These are phyloP conservation scores for Abelmoschus esculentus DNA, from an alignment of 345 rosid species.

Conservation along the genomic window DNA sequence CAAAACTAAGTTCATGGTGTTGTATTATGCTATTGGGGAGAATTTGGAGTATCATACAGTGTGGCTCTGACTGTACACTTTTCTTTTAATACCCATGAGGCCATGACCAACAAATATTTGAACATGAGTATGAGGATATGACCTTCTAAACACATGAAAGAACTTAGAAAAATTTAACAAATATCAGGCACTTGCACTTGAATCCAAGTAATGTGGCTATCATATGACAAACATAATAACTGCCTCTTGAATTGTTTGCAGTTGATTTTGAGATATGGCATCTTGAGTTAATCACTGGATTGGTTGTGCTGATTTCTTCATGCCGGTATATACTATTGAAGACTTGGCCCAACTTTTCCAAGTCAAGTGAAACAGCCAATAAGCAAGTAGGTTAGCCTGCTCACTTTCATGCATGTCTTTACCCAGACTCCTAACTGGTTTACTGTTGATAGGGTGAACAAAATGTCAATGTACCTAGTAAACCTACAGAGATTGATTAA, in stretches of 20 bases:
- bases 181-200: too few relatives aligned
- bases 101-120: background rate
- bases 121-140: too few relatives aligned
- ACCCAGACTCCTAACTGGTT: background rate
- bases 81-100: background rate
- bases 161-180: too few relatives aligned
- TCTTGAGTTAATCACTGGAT: constrained; percentile 58
- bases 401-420: constrained; percentile 1
- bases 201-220: background rate
- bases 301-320: constrained; percentile 62
- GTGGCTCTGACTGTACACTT: background rate
- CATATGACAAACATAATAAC: background rate
- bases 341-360: constrained; percentile 74
- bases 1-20: background rate
- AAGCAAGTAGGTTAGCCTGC: constrained; percentile 41
- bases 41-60: background rate
- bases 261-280: constrained; percentile 85
- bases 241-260: constrained; percentile 27
- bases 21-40: background rate
- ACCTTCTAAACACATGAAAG: too few relatives aligned
- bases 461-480: background rate
- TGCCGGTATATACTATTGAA: constrained; percentile 58
- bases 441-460: background rate
- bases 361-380: constrained; percentile 81
- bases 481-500: background rate